Conservation (phyloP, 768 basidiomycete genomes). For the Pulveroboletus frians region DNA sequence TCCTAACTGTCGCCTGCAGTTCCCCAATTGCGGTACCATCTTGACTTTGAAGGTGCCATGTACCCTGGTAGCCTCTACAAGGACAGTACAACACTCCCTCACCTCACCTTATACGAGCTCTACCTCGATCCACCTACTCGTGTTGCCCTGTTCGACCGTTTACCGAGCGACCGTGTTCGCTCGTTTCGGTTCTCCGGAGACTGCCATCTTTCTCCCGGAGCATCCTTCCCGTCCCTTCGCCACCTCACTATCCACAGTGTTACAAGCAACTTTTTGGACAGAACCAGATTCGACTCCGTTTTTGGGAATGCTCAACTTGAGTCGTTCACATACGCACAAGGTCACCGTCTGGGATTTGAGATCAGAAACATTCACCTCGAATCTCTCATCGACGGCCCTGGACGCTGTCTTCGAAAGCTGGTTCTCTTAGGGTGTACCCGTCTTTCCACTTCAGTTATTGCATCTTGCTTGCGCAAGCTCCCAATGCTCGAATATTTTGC, state of each 20-base stretch:
- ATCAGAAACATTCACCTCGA: conserved; percentile 32
- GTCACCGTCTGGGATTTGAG: conserved; percentile 33
- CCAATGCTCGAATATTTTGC: conserved; percentile 33
- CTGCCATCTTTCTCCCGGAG: conserved; percentile 17
- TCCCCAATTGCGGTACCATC: conserved; percentile 16
- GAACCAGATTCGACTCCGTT: conserved; percentile 20
- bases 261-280: conserved; percentile 35
- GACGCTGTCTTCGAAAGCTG: conserved; percentile 26
- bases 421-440: conserved; percentile 34
- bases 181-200: conserved; percentile 35
- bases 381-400: conserved; percentile 23
- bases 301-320: conserved; percentile 30
- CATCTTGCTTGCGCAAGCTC: conserved; percentile 27
- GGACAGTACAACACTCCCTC: not conserved
- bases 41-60: conserved; percentile 37
- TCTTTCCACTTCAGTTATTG: conserved; percentile 27
- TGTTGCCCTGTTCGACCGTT: conserved; percentile 25
- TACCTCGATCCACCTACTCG: conserved; percentile 29
- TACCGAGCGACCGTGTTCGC: conserved; percentile 22
- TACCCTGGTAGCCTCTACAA: conserved; percentile 20
- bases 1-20: conserved; percentile 10
- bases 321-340: conserved; percentile 33
- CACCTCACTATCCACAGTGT: conserved; percentile 30
- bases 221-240: conserved; percentile 17
- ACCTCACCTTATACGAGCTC: conserved; percentile 31